These are phyloP conservation scores for Populus hybrid DNA, from an alignment of 441 rosid genomes.

Conservation along the genomic window DNA sequence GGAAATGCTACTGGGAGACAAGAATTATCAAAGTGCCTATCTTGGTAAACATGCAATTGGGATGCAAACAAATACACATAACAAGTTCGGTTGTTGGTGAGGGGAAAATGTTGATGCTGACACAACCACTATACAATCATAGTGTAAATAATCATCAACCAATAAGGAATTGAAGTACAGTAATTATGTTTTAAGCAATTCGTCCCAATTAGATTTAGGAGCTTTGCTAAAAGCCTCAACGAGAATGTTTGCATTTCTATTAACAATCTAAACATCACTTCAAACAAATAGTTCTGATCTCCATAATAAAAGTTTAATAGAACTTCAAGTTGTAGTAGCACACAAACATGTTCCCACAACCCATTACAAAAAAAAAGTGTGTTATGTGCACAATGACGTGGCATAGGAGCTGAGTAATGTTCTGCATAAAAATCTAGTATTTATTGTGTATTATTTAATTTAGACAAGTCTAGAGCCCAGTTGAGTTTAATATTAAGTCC, in stretches of 20 bases:
- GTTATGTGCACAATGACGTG: too few relatives aligned
- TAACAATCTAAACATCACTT: neutral
- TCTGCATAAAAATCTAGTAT: too few relatives aligned
- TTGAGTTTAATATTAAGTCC: too few relatives aligned
- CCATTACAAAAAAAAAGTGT: neutral
- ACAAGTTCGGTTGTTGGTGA: too few relatives aligned
- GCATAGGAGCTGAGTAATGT: too few relatives aligned
- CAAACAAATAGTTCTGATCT: neutral
- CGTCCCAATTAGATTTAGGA: neutral
- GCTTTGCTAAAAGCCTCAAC: neutral
- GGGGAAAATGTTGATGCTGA: neutral
- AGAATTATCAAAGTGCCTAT: neutral
- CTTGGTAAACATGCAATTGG: neutral
- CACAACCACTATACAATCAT: neutral
- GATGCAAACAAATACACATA: neutral
- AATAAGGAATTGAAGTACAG: neutral
- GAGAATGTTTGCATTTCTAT: neutral
- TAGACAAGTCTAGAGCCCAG: too few relatives aligned
- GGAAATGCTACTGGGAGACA: neutral
- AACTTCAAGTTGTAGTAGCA: neutral
- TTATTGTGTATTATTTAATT: too few relatives aligned
- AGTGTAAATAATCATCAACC: too few relatives aligned
- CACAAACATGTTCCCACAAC: neutral
- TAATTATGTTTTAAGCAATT: neutral
- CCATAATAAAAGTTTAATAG: neutral